phyloP scores from a whole-genome alignment of 2,329 filamentous ascomycete species.

The Colletotrichum sp. region DNA sequence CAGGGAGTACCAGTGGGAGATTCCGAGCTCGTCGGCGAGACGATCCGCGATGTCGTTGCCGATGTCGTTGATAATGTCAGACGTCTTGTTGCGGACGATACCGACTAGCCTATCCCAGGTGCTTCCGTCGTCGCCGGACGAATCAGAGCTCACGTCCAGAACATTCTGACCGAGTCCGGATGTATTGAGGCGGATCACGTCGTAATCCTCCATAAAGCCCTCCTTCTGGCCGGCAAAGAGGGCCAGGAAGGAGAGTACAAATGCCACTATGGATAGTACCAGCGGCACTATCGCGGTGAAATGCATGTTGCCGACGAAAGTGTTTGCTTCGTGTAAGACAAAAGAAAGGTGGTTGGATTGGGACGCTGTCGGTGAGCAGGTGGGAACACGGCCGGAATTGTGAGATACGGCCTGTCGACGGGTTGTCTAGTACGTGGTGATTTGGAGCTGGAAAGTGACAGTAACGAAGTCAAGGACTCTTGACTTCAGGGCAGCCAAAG shows the following conservation, averaged over 20 bases:
- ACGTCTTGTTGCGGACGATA: conserved; percentile 35
- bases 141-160: conserved; percentile 11
- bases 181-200: conserved; percentile 42
- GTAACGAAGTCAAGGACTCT: not conserved
- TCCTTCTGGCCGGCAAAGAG: conserved; percentile 44
- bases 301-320: conserved; percentile 21
- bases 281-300: conserved; percentile 40
- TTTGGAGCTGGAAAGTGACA: not conserved
- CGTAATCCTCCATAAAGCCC: conserved; percentile 49
- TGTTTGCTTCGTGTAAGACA: not conserved
- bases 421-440: not conserved
- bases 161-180: conserved; percentile 42
- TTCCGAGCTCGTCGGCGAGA: conserved; percentile 46
- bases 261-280: conserved; percentile 39
- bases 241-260: conserved; percentile 43
- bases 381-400: not conserved
- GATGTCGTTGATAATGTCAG: conserved; percentile 43
- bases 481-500: not conserved
- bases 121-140: conserved; percentile 24
- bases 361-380: not conserved
- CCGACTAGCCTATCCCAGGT: conserved; percentile 31
- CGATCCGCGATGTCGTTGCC: conserved; percentile 43
- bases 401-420: not conserved
- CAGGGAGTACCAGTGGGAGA: conserved; percentile 57
- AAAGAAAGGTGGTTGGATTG: not conserved